phyloP scores from a whole-genome alignment of 2,329 filamentous ascomycete species.

The Phialemoniopsis sp. region DNA sequence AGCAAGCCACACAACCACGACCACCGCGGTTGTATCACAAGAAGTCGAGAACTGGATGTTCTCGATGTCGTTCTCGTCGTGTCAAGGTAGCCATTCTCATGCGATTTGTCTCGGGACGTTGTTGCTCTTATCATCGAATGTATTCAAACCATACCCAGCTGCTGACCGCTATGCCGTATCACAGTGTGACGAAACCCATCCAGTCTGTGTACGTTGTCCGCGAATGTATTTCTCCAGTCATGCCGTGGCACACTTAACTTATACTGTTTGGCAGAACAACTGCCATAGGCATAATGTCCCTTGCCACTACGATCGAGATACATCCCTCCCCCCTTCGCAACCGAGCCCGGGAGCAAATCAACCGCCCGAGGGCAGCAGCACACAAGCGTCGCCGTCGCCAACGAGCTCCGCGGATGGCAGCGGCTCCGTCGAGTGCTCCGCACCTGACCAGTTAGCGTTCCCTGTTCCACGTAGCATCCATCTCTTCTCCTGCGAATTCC shows the following conservation, averaged over 20 bases:
- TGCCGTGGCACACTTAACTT: too few relatives aligned
- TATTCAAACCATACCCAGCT: not conserved
- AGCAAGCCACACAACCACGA: not conserved
- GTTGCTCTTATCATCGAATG: not conserved
- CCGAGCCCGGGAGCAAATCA: too few relatives aligned
- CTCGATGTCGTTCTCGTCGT: conserved; percentile 16
- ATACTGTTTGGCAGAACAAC: conserved; percentile 3
- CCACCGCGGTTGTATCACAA: conserved; percentile 17
- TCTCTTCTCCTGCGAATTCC: conserved; percentile 14
- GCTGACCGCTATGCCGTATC: conserved; percentile 12
- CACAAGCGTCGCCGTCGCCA: too few relatives aligned
- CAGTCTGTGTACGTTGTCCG: conserved; percentile 12
- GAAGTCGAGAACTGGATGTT: conserved; percentile 23
- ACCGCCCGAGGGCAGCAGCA: too few relatives aligned
- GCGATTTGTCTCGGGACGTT: not conserved
- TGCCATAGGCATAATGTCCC: conserved; percentile 5
- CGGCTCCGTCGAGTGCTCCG: too few relatives aligned
- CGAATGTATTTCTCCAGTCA: conserved; percentile 2
- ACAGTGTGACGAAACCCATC: conserved; percentile 4
- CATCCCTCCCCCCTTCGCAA: too few relatives aligned
- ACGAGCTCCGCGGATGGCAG: too few relatives aligned
- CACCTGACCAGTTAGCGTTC: not conserved
- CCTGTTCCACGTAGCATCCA: not conserved
- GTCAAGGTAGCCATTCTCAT: conserved; percentile 15
- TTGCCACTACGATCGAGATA: conserved; percentile 3